Evolutionary conservation across 2,329 filamentous ascomycete genomes (phyloP), one percentile per base, ranked within the genome.

Genomic region (Hypoxylon sp.): DNA sequence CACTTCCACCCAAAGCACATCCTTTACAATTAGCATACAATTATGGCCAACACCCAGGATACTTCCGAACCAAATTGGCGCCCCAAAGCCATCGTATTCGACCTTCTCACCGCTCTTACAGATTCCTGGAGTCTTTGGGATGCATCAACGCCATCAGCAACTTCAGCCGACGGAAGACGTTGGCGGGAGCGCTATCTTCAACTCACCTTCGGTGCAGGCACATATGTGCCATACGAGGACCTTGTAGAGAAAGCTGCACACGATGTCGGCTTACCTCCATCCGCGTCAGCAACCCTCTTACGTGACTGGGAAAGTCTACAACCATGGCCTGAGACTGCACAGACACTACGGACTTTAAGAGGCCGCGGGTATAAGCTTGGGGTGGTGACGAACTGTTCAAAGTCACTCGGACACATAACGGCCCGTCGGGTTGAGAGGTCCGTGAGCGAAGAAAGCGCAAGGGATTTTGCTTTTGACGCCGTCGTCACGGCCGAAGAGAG

Each of bases 101-200:
- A 75, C 48, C 70, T 75, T 19, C 67, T 75, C 16, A 75, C 72
- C 1, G 72, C 63, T 9, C 68, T 75, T 0, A 55, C 72, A 5
- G 66, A 75, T 60, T 73, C 70, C 2, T 74, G 72, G 72, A 66
- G 58, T 9, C 54, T 74, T 6, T 75, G 72, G 72, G 60, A 71
- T 21, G 55, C 63, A 12, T 69, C 64, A 5, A 67, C 67, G 1
- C 63, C 67, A 0, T 62, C 67, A 3, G 16, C 7, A 9, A 55
- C 52, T n/a, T 19, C 58, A 5, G 51, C 50, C 3, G 66, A 71
- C 26, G 68, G 68, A 12, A 47, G 55, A 13, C 60, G 46, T 12
- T 75, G 71, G 73, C 71, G 72, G 7, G 58, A 59, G 2, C 67
- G 67, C 3, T 74, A 75, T 29, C 67, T 74, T 1, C 63, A 72